Evolutionary conservation across 208 protist genomes (phyloP).

Genomic region (Trypanosoma caninum): DNA sequence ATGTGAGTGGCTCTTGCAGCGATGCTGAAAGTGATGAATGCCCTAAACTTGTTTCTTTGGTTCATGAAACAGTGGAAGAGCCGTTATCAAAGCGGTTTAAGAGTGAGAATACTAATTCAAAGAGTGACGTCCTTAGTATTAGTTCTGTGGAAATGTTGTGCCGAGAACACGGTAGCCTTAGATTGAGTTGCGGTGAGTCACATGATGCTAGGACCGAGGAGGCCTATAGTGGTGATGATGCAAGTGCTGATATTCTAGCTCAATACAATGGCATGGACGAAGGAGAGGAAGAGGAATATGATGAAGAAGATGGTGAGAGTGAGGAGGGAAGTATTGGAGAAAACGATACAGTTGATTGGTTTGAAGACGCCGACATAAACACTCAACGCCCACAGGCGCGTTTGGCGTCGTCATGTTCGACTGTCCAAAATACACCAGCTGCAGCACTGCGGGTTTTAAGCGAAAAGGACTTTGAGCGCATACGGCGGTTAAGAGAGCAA

Average conservation of each 20-base stretch:
- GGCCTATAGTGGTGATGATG: slow-evolving; percentile 18
- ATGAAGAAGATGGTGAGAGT: slow-evolving; percentile 29
- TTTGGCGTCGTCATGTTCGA: slow-evolving; percentile 26
- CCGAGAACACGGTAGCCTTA: neutral
- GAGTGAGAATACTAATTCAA: slow-evolving; percentile 9
- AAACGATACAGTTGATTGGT: slow-evolving; percentile 47
- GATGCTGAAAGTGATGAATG: slow-evolving; percentile 47
- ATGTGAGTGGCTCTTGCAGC: slow-evolving; percentile 41
- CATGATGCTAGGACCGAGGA: slow-evolving; percentile 15
- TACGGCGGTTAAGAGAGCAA: slow-evolving; percentile 69
- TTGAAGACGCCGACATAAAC: slow-evolving; percentile 50
- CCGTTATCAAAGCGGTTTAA: slow-evolving; percentile 6
- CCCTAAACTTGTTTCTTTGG: slow-evolving; percentile 57
- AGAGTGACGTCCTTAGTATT: slow-evolving; percentile 9
- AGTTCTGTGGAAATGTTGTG: neutral
- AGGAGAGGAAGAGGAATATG: slow-evolving; percentile 35
- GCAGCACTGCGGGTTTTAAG: slow-evolving; percentile 65
- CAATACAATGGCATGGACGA: slow-evolving; percentile 39
- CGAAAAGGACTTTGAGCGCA: slow-evolving; percentile 82
- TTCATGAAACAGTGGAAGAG: neutral
- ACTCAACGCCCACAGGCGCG: slow-evolving; percentile 14
- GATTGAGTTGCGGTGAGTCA: neutral
- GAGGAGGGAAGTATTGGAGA: slow-evolving; percentile 31
- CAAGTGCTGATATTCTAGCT: slow-evolving; percentile 20
- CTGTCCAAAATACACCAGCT: slow-evolving; percentile 31